phyloP scores from a whole-genome alignment of 345 rosid species.

The Brassica cretica region DNA sequence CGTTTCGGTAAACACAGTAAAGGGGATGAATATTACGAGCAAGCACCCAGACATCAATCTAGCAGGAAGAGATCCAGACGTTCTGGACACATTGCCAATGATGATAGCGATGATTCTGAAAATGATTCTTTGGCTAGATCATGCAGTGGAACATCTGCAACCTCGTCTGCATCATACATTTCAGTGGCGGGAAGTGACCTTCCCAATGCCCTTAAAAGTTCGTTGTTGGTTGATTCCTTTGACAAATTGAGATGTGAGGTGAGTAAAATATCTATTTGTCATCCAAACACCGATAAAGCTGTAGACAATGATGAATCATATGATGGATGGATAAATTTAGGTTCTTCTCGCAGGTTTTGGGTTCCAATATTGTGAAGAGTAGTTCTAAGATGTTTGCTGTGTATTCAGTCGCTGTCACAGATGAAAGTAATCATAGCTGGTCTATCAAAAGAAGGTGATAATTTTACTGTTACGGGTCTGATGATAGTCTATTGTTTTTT shows the following conservation, averaged over 20 bases:
- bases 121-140: conserved; percentile 58
- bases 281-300: conserved; percentile 4
- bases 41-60: conserved; percentile 49
- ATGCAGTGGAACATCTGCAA: conserved; percentile 69
- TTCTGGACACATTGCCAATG: conserved; percentile 70
- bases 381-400: conserved; percentile 89
- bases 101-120: conserved; percentile 74
- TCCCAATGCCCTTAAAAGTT: conserved; percentile 50
- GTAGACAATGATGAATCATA: background rate
- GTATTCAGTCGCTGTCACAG: conserved; percentile 89
- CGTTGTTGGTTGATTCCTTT: conserved; percentile 73
- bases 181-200: conserved; percentile 48
- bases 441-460: conserved; percentile 96
- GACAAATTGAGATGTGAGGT: conserved; percentile 96
- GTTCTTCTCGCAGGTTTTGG: conserved; percentile 76
- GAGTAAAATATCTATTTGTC: conserved; percentile 33
- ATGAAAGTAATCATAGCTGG: conserved; percentile 84
- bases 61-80: conserved; percentile 73
- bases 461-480: conserved; percentile 32
- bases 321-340: conserved; percentile 29
- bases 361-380: conserved; percentile 94
- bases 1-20: conserved; percentile 43
- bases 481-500: background rate
- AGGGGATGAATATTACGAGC: conserved; percentile 52
- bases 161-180: conserved; percentile 57